These are phyloP conservation scores for Talaromyces sp. DNA, from an alignment of 2,329 filamentous ascomycete species.

Conservation along the genomic window DNA sequence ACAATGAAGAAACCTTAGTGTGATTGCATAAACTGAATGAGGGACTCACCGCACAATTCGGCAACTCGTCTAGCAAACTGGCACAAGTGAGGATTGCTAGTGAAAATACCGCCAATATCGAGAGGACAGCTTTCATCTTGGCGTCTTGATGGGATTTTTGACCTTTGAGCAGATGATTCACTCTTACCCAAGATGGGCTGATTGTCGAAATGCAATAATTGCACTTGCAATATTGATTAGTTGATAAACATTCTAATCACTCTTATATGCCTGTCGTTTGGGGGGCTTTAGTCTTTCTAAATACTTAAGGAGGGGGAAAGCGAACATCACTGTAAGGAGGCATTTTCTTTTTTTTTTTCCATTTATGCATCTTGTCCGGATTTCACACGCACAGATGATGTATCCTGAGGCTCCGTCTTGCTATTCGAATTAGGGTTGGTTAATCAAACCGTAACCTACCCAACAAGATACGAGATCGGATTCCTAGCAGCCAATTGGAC, in stretches of 20 bases:
- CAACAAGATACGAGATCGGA: not conserved
- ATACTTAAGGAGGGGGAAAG: not conserved
- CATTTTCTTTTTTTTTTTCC: constrained; percentile 5
- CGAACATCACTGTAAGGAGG: constrained; percentile 10
- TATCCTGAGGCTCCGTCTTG: not conserved
- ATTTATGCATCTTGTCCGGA: not conserved
- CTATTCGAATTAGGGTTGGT: constrained; percentile 2
- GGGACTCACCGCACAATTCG: constrained; percentile 15
- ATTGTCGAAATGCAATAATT: not conserved
- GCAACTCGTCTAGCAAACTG: constrained; percentile 10
- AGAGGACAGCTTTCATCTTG: constrained; percentile 6
- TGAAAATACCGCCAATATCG: not conserved
- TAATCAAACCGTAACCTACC: constrained; percentile 1
- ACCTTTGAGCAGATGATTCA: not conserved
- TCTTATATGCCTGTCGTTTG: not conserved
- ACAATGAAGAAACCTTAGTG: not conserved
- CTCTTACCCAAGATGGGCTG: not conserved
- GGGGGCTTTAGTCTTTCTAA: too few species aligned
- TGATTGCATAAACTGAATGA: not conserved
- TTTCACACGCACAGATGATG: constrained; percentile 1
- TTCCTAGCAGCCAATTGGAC: not conserved
- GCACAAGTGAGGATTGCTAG: constrained; percentile 1
- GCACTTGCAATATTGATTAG: not conserved
- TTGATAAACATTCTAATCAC: not conserved
- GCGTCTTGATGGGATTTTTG: not conserved